Percentiles rank a stretch among this genome's conserved stretches.
These are phyloP conservation scores for Fusarium sp. DNA, from an alignment of 2,329 filamentous ascomycete species.

Conservation along the genomic window DNA sequence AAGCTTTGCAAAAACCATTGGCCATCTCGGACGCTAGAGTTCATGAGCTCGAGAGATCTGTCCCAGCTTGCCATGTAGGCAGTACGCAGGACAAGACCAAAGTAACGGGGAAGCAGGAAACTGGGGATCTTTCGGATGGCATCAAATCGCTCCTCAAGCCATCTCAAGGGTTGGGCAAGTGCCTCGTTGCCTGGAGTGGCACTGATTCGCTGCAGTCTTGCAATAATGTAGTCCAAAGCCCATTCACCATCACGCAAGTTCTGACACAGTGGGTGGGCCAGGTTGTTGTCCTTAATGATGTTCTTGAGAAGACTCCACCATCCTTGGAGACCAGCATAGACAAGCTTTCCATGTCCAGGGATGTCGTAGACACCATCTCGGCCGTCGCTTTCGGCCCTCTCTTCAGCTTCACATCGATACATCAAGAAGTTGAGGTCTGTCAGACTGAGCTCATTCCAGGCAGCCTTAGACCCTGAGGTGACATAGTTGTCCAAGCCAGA, in stretches of 20 bases:
- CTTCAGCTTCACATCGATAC: conserved; percentile 92
- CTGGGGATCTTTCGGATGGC: conserved; percentile 85
- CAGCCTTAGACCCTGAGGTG: conserved; percentile 80
- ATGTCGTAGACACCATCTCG: conserved; percentile 90
- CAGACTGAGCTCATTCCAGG: conserved; percentile 79
- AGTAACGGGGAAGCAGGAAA: conserved; percentile 93
- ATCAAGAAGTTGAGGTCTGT: conserved; percentile 91
- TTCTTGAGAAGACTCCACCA: conserved; percentile 95
- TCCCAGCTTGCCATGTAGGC: conserved; percentile 87
- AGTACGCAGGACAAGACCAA: conserved; percentile 87
- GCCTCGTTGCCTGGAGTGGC: conserved; percentile 69
- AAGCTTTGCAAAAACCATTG: conserved; percentile 91
- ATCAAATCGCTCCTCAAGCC: conserved; percentile 87
- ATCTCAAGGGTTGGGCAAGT: conserved; percentile 74
- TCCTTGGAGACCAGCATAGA: conserved; percentile 97
- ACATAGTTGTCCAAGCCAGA: conserved; percentile 87
- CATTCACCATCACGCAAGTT: conserved; percentile 92
- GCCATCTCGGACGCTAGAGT: conserved; percentile 78
- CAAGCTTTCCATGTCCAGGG: conserved; percentile 82
- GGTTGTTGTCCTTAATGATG: conserved; percentile 87
- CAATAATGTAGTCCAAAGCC: conserved; percentile 88
- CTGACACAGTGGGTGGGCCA: conserved; percentile 92
- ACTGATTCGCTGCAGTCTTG: conserved; percentile 78
- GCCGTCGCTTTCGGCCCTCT: conserved; percentile 79
- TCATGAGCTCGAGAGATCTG: conserved; percentile 81